Conservation (phyloP, 2,329 filamentous ascomycete species). For the Paracoccidioides brasiliensis region DNA sequence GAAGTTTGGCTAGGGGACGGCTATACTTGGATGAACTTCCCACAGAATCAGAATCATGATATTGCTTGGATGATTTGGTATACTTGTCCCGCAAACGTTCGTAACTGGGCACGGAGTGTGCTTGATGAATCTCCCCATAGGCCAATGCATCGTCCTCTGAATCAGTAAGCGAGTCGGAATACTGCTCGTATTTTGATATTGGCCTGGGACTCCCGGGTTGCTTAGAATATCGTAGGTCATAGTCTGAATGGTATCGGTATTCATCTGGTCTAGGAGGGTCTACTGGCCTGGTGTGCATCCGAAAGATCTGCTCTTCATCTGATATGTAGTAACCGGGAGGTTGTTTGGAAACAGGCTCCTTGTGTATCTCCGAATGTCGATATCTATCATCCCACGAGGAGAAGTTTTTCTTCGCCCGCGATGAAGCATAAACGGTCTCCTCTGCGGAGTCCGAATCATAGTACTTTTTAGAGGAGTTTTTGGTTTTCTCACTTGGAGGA, state of each 20-base stretch:
- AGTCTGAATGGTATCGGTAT: slow-evolving; percentile 13
- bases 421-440: slow-evolving; percentile 13
- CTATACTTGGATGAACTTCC: slow-evolving; percentile 9
- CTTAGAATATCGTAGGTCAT: slow-evolving; percentile 7
- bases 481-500: slow-evolving; percentile 17
- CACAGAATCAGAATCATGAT: slow-evolving; percentile 6
- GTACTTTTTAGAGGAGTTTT: slow-evolving; percentile 14
- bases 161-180: slow-evolving; percentile 9
- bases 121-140: slow-evolving; percentile 21
- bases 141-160: slow-evolving; percentile 20
- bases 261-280: neutral
- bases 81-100: slow-evolving; percentile 3
- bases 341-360: neutral
- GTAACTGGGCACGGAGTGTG: neutral
- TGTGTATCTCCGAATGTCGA: slow-evolving; percentile 5
- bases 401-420: slow-evolving; percentile 15
- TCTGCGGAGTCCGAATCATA: slow-evolving; percentile 19
- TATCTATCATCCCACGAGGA: slow-evolving; percentile 14
- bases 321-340: slow-evolving; percentile 17
- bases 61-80: neutral
- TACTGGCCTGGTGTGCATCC: neutral
- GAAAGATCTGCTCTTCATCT: slow-evolving; percentile 14
- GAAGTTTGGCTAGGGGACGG: slow-evolving; percentile 4
- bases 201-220: slow-evolving; percentile 1
- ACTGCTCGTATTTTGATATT: slow-evolving; percentile 7